Evolutionary conservation across 2,329 filamentous ascomycete genomes (phyloP), one percentile per base, ranked within the genome.

Genomic region (Colletotrichum gloeosporioides): DNA sequence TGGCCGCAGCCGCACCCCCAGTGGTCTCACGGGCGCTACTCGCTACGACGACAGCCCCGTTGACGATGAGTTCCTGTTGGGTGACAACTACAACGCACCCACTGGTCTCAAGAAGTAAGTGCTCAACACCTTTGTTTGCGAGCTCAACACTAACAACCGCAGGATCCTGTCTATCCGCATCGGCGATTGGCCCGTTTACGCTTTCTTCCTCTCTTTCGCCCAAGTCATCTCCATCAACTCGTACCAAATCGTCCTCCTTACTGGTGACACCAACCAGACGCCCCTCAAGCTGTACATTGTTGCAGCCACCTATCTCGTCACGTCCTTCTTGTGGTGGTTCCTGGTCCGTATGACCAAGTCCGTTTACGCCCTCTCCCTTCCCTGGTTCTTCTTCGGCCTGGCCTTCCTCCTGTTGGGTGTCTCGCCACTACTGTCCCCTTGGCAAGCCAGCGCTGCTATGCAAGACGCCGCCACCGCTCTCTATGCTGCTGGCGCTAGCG

Each of bases 241-340:
- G 0, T 93, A 93, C 82, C 92, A 94, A 80, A 91, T 94, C 80
- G 93, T 92, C 1, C 86, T 94, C n/a, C 86, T 94, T 25, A 92
- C 91, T 0, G 92, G 92, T 22, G 89, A 92, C 78, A 86, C 91
- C 25, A 92, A 90, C 71, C 88, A 93, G 81, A 88, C 89, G 3
- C 90, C 91, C 6, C 82, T 85, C 36, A 90, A 92, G 79, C 85
- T 93, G 1, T 93, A 93, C 82, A 87, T 88, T 65, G 90, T 93
- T 44, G 91, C 91, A 1, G 88, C 86, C 9, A 89, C 92, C 27
- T 93, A 93, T 79, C 85, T 92, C 7, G 84, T 86, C 31, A 88
- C 89, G 6, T 92, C 91, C 0, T 83, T 91, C 13, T 77, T 91
- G 34, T 94, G 92, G 92, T 94, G 92, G 92, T 81, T 89, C 70